Base-by-base conservation (phyloP, 306 rosid genomes). In the Acmispon strigosus region DNA sequence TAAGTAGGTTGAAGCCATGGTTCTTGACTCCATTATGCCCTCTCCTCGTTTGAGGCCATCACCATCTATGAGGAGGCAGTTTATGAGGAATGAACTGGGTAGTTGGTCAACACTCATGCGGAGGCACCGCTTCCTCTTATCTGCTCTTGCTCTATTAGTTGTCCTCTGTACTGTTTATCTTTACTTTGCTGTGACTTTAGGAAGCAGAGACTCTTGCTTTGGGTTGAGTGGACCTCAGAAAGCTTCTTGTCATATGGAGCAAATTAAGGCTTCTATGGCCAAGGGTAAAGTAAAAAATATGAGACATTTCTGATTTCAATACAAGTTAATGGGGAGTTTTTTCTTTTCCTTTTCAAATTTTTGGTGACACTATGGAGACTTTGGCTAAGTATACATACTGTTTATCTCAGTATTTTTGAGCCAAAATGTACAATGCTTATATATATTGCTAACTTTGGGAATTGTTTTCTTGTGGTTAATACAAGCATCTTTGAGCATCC, bases 121-220 rank as follows among this genome's bases (percentile, higher is more conserved):
- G 58, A 83, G 98, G 78, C 98, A 92, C 44, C 89, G 86, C 5
- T 92, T 63, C 84, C 94, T 92, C 65, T 80, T 89, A 77, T 76
- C 77, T 14, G 92, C 96, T 17, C 81, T 92, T 10, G 76, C 32
- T 55, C 82, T 89, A 34, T 78, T 92, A 49, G 45, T 78, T 48
- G 56, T 83, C 79, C 88, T 92, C 69, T 92, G 98, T 71, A 87
- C 88, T n/a, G 64, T 92, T 52, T 92, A 92, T 75, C 96, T 92
- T 19, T 92, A 89, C 80, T 92, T 89, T 63, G 98, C 98, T 3
- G 71, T 92, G 74, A 83, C 96, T 19, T 72, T 89, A 10, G 90
- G 84, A 8, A 76, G 85, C 59, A 18, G 41, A 19, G 80, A 76
- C 14, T 12, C 84, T 11, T 88, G 94, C 62, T 75, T 62, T 15